These are phyloP conservation scores for Coemansia sp. DNA, from an alignment of 192 early-diverging fungal species.

Conservation along the genomic window DNA sequence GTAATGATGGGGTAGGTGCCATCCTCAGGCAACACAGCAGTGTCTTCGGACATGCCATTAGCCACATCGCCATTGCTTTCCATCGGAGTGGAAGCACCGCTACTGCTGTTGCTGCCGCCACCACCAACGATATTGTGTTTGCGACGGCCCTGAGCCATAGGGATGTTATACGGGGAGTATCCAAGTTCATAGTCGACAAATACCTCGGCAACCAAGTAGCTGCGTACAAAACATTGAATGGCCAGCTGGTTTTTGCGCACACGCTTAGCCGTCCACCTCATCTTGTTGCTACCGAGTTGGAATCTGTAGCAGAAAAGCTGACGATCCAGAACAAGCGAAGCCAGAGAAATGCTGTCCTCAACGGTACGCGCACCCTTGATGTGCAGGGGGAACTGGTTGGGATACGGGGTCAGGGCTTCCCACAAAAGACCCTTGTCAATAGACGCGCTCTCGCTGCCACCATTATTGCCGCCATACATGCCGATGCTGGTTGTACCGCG, in stretches of 20 bases:
- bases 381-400: conserved; percentile 54
- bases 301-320: conserved; percentile 55
- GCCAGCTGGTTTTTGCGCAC: conserved; percentile 45
- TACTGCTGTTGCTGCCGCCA: conserved; percentile 13
- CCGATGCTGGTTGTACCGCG: conserved; percentile 39
- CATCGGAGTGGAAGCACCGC: conserved; percentile 30
- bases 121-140: not conserved
- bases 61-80: not conserved
- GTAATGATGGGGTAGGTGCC: conserved; percentile 45
- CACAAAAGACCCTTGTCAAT: conserved; percentile 42
- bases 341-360: conserved; percentile 42
- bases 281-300: conserved; percentile 43
- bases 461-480: conserved; percentile 12
- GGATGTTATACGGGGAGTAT: conserved; percentile 44
- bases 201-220: conserved; percentile 39
- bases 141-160: not conserved
- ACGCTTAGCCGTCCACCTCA: conserved; percentile 50
- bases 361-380: conserved; percentile 48
- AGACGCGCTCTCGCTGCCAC: conserved; percentile 22
- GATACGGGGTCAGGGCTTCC: conserved; percentile 52
- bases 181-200: conserved; percentile 55
- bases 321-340: conserved; percentile 53
- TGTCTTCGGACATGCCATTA: not conserved
- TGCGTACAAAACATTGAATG: conserved; percentile 44
- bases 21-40: conserved; percentile 23